phyloP scores from a whole-genome alignment of 225 moss, liverwort and hornwort genomes.

The Anthoceros angustus region DNA sequence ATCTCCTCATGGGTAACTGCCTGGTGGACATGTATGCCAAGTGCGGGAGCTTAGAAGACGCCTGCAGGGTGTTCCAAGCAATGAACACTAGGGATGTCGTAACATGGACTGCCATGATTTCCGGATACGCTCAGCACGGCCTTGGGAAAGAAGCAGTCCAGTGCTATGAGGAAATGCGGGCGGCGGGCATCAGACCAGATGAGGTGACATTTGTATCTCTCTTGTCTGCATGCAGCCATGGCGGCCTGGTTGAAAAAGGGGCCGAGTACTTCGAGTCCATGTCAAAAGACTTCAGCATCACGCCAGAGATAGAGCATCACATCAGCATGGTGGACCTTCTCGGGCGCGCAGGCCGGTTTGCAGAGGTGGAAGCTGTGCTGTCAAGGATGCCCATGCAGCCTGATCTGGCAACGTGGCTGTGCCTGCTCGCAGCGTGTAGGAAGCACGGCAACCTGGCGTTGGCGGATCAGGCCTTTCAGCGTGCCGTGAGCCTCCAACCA shows the following conservation, averaged over 20 bases:
- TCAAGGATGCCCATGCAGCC: too few species aligned
- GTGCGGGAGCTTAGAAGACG: background rate
- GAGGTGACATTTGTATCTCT: background rate
- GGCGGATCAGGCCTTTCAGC: too few species aligned
- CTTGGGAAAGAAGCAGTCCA: background rate
- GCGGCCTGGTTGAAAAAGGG: background rate
- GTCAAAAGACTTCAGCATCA: background rate
- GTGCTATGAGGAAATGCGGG: background rate
- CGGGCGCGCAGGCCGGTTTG: too few species aligned
- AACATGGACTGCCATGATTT: background rate
- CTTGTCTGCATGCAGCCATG: background rate
- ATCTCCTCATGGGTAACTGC: background rate
- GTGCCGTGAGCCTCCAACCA: too few species aligned
- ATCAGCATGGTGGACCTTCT: too few species aligned
- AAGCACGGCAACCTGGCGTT: too few species aligned
- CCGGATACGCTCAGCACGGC: background rate
- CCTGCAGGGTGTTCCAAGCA: background rate
- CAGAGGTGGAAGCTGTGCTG: too few species aligned
- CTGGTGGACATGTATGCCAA: constrained; percentile 1
- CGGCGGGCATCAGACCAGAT: background rate
- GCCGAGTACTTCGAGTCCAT: background rate
- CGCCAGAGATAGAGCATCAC: background rate
- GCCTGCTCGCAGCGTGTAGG: too few species aligned
- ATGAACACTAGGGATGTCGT: background rate
- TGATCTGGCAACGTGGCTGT: too few species aligned